Evolutionary conservation across 345 rosid genomes (phyloP), one percentile per base, ranked within the genome.

Genomic region (Erysimum cheiranthoides): DNA sequence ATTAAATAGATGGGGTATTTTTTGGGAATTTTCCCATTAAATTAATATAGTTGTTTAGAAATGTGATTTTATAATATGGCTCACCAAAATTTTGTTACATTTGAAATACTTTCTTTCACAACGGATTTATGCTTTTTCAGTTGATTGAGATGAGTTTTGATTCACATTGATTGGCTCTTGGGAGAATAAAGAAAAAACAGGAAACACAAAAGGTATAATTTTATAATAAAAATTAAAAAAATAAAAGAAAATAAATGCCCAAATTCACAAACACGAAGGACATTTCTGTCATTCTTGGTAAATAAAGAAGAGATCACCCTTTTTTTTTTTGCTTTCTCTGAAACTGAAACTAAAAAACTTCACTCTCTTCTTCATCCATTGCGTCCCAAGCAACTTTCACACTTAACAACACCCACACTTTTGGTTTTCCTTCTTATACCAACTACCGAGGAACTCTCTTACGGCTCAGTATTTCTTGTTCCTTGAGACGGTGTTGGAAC

Each of bases 401-500:
- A 77, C 75, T 63, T 60, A 49, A 52, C 31, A 69, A 53, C 66
- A 73, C 25, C 25, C 71, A 69, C 79, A 60, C 50, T 18, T 50
- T 58, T 36, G 50, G 35, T 36, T 66, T 59, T n/a, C 72, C 60
- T 58, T 60, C 63, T 32, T 70, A 39, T 27, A 52, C 47, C 49
- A 60, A 61, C 64, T 76, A 76, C 65, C 80, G 76, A 54, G 90
- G 93, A 64, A 90, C 87, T 86, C 93, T 86, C 82, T 89, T 92
- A 66, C 93, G 87, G 74, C 93, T 89, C 36, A 91, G 90, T 62
- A 92, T 88, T 82, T 95, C 99, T 76, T 87, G 97, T 77, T 95
- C 96, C 80, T 91, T 93, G 47, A 95, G 88, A 62, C 98, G 90
- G 82, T 95, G 97, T 79, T 93, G 99, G 84, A 95, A 93, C 83